These are phyloP conservation scores for Cyclotella cryptica DNA, from an alignment of 108 stramenopile genomes.

Conservation along the genomic window DNA sequence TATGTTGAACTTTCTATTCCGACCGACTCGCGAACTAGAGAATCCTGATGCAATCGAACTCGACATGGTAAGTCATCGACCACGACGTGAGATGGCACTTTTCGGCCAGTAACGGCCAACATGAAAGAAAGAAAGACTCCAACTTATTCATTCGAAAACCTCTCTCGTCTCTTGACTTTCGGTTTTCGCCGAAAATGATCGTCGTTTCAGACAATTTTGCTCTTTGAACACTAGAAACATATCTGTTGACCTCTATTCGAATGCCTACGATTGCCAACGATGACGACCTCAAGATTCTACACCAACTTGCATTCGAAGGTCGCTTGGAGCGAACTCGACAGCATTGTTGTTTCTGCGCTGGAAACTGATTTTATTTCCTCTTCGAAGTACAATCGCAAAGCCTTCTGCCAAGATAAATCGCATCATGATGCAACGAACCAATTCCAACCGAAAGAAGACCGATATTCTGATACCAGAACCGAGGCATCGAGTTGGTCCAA, in stretches of 20 bases:
- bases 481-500: slow-evolving; percentile 58
- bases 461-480: slow-evolving; percentile 58
- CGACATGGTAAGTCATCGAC: slow-evolving; percentile 10
- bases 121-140: no score
- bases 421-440: slow-evolving; percentile 5
- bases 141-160: no score
- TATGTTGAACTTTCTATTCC: slow-evolving; percentile 34
- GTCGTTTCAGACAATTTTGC: slow-evolving; percentile 6
- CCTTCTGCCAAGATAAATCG: not conserved
- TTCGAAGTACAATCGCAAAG: not conserved
- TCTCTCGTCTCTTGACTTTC: not conserved
- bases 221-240: not conserved
- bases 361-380: not conserved
- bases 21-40: slow-evolving; percentile 18
- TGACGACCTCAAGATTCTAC: not conserved
- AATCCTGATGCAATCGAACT: slow-evolving; percentile 25
- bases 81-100: not conserved
- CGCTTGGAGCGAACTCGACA: no score
- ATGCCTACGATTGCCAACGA: not conserved
- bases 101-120: no score
- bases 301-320: not conserved
- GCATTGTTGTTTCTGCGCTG: no score
- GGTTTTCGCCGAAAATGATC: not conserved
- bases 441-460: slow-evolving; percentile 28
- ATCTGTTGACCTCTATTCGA: not conserved